Conservation (phyloP, 108 stramenopile genomes). For the Asterionellopsis glacialis region DNA sequence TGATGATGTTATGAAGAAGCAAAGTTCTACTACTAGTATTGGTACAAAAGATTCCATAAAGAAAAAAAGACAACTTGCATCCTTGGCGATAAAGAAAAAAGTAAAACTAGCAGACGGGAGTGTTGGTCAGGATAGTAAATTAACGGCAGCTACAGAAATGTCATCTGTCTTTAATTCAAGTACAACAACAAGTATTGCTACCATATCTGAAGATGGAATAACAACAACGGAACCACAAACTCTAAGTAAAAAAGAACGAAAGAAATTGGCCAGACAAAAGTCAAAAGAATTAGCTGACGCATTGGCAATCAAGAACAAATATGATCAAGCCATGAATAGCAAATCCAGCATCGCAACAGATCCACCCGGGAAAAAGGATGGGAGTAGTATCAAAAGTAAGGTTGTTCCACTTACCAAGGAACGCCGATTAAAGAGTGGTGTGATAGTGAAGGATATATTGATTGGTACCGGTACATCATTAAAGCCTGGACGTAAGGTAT, state of each 20-base stretch:
- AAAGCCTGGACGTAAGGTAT: constrained; percentile 31
- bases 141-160: background rate
- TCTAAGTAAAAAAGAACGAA: constrained; percentile 36
- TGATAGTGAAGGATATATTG: constrained; percentile 35
- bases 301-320: constrained; percentile 16
- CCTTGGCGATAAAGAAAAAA: too few relatives aligned
- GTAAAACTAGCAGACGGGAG: background rate
- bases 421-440: constrained; percentile 34
- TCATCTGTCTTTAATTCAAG: too few relatives aligned
- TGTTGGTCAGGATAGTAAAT: background rate
- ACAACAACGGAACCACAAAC: constrained; percentile 4
- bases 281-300: constrained; percentile 35
- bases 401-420: constrained; percentile 26
- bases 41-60: background rate
- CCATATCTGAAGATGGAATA: background rate
- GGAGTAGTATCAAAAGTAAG: background rate
- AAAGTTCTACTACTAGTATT: background rate
- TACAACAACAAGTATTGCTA: background rate
- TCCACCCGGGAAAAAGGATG: constrained; percentile 1
- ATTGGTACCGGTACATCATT: constrained; percentile 40
- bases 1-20: background rate
- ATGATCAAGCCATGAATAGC: constrained; percentile 2
- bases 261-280: constrained; percentile 42
- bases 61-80: too few relatives aligned
- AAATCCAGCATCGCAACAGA: constrained; percentile 5